Conservation (phyloP, 1,139 yeast species). For the Taphrina deformans region DNA sequence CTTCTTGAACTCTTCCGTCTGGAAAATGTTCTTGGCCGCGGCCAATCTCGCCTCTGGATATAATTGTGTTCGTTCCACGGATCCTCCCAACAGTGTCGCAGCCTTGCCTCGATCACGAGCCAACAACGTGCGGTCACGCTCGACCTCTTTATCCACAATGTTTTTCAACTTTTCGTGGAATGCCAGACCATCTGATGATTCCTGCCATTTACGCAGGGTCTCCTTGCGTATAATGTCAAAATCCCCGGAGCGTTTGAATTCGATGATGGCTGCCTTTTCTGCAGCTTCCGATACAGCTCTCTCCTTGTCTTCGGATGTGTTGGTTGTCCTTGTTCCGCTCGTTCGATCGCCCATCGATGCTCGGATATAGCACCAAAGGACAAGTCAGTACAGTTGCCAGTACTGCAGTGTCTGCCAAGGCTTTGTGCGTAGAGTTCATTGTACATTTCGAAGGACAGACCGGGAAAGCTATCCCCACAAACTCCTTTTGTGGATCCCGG, state of each 20-base stretch:
- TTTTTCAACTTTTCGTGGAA: slow-evolving; percentile 7
- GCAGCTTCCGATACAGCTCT: background rate
- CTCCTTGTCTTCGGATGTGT: background rate
- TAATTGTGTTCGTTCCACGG: slow-evolving; percentile 28
- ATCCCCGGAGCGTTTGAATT: slow-evolving; percentile 28
- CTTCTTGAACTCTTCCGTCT: background rate
- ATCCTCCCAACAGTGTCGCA: slow-evolving; percentile 25
- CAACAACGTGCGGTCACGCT: slow-evolving; percentile 15
- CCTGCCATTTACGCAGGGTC: slow-evolving; percentile 8
- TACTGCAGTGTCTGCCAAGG: too few relatives aligned
- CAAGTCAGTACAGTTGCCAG: too few relatives aligned
- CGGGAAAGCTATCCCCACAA: background rate
- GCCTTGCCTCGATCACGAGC: slow-evolving; percentile 34
- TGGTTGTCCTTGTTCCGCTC: background rate
- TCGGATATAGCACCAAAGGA: too few relatives aligned
- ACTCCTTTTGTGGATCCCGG: too few relatives aligned
- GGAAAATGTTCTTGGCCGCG: slow-evolving; percentile 25
- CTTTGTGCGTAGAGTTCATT: too few relatives aligned
- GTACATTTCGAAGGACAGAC: too few relatives aligned
- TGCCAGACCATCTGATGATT: slow-evolving; percentile 22
- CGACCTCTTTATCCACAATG: slow-evolving; percentile 26
- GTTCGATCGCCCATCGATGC: background rate
- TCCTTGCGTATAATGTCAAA: slow-evolving; percentile 25
- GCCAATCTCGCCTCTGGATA: slow-evolving; percentile 23
- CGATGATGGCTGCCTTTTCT: slow-evolving; percentile 19